Evolutionary conservation across 495 filamentous ascomycete species (phyloP).

Genomic region (Talaromyces stipitatus): DNA sequence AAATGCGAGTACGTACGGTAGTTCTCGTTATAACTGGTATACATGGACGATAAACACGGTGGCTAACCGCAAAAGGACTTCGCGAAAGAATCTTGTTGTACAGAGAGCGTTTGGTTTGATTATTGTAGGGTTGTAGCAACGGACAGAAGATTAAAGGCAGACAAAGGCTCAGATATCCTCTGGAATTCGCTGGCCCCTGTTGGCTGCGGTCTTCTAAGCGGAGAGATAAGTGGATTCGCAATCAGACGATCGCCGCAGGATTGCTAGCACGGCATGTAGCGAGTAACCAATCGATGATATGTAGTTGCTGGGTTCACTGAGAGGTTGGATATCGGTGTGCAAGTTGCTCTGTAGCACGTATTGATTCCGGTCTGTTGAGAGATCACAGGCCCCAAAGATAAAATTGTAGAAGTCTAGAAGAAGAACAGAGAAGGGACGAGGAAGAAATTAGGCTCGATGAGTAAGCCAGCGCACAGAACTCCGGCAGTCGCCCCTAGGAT

Average conservation of each 20-base stretch:
- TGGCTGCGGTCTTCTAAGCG: not conserved
- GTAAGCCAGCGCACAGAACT: not conserved
- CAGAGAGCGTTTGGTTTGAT: not conserved
- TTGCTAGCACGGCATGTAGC: slow-evolving; percentile 6
- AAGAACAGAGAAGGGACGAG: not conserved
- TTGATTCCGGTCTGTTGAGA: too few species aligned
- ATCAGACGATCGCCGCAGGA: slow-evolving; percentile 7
- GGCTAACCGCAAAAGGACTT: not conserved
- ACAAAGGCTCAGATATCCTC: not conserved
- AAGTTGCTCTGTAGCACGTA: too few species aligned
- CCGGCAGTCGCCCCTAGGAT: not conserved
- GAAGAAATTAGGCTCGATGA: not conserved
- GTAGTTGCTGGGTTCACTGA: too few species aligned
- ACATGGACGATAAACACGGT: not conserved
- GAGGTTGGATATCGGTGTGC: too few species aligned
- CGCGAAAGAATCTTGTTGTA: not conserved
- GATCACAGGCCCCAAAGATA: not conserved
- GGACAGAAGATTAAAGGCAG: not conserved
- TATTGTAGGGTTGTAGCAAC: not conserved
- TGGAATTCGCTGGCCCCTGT: not conserved
- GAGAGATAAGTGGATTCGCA: slow-evolving; percentile 4
- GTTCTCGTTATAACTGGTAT: not conserved
- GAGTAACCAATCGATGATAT: not conserved
- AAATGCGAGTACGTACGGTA: not conserved
- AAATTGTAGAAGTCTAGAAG: too few species aligned